A percentile compares a stretch with the other conserved stretches of the same genome.
Evolutionary conservation across 2,329 filamentous ascomycete species (phyloP).

Genomic region (Fusarium illudens): DNA sequence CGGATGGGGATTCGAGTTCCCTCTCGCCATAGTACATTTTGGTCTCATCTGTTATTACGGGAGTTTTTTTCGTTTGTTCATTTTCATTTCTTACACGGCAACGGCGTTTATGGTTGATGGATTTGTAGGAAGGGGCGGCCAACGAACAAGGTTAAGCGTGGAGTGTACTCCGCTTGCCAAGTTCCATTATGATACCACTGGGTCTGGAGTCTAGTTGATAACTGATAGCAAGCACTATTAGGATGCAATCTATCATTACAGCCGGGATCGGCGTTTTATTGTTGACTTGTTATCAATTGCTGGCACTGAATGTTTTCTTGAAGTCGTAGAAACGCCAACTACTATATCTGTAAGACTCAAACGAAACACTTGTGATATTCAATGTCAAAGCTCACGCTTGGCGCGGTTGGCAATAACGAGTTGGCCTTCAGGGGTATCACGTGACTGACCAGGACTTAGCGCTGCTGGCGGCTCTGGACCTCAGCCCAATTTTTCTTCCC

Average conservation of each 20-base stretch:
- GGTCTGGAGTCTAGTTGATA: constrained; percentile 40
- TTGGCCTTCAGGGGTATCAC: constrained; percentile 43
- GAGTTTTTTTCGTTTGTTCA: constrained; percentile 8
- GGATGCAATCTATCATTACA: constrained; percentile 24
- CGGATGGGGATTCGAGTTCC: constrained; percentile 47
- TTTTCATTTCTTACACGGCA: constrained; percentile 18
- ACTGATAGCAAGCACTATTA: constrained; percentile 18
- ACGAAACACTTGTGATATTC: background rate
- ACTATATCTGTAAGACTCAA: background rate
- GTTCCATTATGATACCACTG: constrained; percentile 50
- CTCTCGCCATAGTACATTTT: constrained; percentile 44
- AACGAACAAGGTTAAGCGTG: constrained; percentile 26
- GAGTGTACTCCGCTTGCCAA: constrained; percentile 31
- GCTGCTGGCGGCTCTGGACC: constrained; percentile 19
- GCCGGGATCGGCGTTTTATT: constrained; percentile 18
- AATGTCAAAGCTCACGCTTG: constrained; percentile 11
- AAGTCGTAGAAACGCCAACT: background rate
- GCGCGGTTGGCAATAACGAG: constrained; percentile 19
- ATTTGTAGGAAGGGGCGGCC: constrained; percentile 28
- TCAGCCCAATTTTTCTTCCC: constrained; percentile 42
- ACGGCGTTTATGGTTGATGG: constrained; percentile 33
- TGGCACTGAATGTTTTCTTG: background rate
- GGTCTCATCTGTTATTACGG: constrained; percentile 27
- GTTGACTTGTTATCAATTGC: background rate
- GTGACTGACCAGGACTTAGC: constrained; percentile 41